These are phyloP conservation scores for Diaporthe citrichinensis DNA, from an alignment of 2,329 filamentous ascomycete species.

Conservation along the genomic window DNA sequence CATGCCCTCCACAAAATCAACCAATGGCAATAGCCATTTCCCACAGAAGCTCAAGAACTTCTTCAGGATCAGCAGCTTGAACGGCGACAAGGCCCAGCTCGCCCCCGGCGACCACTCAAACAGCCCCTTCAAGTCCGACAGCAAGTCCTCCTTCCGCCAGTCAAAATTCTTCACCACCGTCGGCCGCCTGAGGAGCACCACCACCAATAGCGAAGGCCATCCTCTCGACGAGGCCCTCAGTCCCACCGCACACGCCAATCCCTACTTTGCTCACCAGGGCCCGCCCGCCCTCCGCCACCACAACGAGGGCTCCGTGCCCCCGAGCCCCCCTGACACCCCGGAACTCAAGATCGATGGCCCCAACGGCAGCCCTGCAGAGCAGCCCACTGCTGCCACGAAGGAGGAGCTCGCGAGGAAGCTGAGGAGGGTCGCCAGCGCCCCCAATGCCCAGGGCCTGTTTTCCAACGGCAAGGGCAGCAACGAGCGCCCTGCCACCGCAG, in stretches of 20 bases:
- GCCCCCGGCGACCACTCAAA: constrained; percentile 42
- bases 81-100: constrained; percentile 46
- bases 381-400: constrained; percentile 84
- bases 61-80: constrained; percentile 74
- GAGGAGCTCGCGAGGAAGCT: constrained; percentile 95
- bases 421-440: constrained; percentile 93
- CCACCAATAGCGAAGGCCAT: constrained; percentile 93
- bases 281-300: constrained; percentile 93
- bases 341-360: constrained; percentile 80
- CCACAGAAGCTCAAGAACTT: constrained; percentile 79
- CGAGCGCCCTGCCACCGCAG: constrained; percentile 85
- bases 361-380: constrained; percentile 74
- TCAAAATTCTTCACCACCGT: constrained; percentile 91
- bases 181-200: constrained; percentile 88
- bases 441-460: constrained; percentile 96
- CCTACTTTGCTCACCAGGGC: constrained; percentile 97
- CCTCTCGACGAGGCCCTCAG: constrained; percentile 89
- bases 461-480: constrained; percentile 69
- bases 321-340: constrained; percentile 92
- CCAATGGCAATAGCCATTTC: constrained; percentile 71
- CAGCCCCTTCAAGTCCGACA: constrained; percentile 65
- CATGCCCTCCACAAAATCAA: constrained; percentile 70
- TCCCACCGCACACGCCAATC: constrained; percentile 94
- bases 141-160: constrained; percentile 81
- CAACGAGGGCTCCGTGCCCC: constrained; percentile 92